Conservation (phyloP, 495 filamentous ascomycete species). For the Margaritispora aquatica region DNA sequence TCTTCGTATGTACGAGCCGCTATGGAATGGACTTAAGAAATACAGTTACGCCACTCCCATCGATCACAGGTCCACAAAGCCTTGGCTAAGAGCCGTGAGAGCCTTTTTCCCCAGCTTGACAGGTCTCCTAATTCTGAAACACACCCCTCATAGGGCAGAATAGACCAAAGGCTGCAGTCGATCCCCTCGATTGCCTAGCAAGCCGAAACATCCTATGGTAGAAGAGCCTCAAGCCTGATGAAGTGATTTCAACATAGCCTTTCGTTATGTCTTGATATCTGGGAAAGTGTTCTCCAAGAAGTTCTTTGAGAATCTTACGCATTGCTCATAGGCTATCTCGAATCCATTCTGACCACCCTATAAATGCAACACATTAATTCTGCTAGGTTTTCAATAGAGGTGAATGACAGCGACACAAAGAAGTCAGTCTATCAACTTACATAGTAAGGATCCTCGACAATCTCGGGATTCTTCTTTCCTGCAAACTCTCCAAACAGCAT, state of each 20-base stretch:
- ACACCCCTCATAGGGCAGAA: not conserved
- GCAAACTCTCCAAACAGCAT: constrained; percentile 84
- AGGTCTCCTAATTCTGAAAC: not conserved
- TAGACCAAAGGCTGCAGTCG: not conserved
- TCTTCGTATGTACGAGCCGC: not conserved
- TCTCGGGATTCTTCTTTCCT: constrained; percentile 56
- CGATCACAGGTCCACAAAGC: not conserved
- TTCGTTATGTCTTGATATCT: constrained; percentile 24
- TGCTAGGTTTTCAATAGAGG: too few species aligned
- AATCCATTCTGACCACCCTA: constrained; percentile 73
- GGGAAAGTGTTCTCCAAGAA: constrained; percentile 37
- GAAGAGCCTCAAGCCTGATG: not conserved
- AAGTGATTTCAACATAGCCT: too few species aligned
- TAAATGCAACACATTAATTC: too few species aligned
- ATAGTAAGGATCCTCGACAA: constrained; percentile 91
- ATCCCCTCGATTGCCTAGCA: not conserved
- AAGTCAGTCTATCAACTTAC: not conserved
- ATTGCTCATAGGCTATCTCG: constrained; percentile 79
- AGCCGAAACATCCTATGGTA: not conserved
- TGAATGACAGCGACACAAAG: not conserved
- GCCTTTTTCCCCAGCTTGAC: not conserved
- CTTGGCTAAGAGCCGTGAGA: not conserved
- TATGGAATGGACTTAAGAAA: not conserved
- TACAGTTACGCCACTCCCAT: not conserved
- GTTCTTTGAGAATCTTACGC: constrained; percentile 68